Evolutionary conservation across 176 grass and related monocot genomes (phyloP).

Genomic region (Typha latifolia): DNA sequence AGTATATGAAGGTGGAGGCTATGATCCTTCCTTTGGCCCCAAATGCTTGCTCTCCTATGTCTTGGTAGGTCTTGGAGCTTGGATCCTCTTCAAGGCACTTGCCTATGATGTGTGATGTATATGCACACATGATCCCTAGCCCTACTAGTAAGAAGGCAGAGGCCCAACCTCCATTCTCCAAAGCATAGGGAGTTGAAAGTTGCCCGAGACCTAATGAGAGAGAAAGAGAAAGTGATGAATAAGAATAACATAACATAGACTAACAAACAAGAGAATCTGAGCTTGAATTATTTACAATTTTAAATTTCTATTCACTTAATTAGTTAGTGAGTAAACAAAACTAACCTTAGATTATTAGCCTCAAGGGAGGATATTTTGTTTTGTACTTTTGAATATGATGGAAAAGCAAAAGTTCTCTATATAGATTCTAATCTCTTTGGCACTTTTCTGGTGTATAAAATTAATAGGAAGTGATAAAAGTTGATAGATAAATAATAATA

Average conservation of each 20-base stretch:
- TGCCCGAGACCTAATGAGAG: slow-evolving; percentile 47
- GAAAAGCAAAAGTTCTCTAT: too few relatives aligned
- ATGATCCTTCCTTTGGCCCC: slow-evolving; percentile 40
- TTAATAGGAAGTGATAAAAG: too few relatives aligned
- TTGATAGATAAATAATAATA: too few relatives aligned
- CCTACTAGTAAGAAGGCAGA: slow-evolving; percentile 52
- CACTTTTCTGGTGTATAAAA: too few relatives aligned
- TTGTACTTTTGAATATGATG: too few relatives aligned
- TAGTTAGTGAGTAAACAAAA: background rate
- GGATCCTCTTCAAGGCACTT: slow-evolving; percentile 49
- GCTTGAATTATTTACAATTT: background rate
- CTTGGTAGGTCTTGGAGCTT: slow-evolving; percentile 49
- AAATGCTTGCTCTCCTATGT: slow-evolving; percentile 51
- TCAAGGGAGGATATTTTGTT: too few relatives aligned
- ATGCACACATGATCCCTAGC: slow-evolving; percentile 54
- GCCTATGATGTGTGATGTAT: slow-evolving; percentile 64
- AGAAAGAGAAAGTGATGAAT: background rate
- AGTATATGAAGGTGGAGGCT: slow-evolving; percentile 53
- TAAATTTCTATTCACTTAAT: background rate
- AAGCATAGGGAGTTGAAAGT: slow-evolving; percentile 58
- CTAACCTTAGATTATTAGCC: too few relatives aligned
- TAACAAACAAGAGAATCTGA: too few relatives aligned
- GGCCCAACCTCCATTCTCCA: slow-evolving; percentile 75
- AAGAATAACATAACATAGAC: background rate
- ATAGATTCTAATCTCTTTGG: too few relatives aligned